Evolutionary conservation across 106 monocot species (phyloP), one percentile per base, ranked within the genome.

Genomic region (Triglochin maritima): DNA sequence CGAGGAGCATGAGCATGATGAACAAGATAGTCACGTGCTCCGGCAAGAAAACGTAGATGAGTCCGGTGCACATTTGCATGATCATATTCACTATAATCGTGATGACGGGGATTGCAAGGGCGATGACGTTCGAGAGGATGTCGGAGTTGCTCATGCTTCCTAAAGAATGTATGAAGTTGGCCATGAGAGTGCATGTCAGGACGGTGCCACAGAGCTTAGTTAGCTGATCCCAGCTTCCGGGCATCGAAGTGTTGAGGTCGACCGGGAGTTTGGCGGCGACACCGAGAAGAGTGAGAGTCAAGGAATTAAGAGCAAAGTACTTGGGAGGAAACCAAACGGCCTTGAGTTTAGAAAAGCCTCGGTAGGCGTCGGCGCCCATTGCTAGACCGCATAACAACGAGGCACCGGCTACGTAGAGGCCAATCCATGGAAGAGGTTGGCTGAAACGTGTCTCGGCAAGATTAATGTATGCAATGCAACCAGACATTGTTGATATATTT

Each of bases 161-260:
- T 15, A 76, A 64, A 4, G 76, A 76, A 8, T 69, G 76, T 45
- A 69, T 55, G 76, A 68, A 41, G 13, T 69, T 69, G 45, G 54
- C 69, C 12, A 74, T 74, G 29, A 9, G 11, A 10, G 66, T 67
- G 66, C 74, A 74, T 4, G 66, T 9, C 17, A 76, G 70, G 49
- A 47, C 70, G 43, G 68, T 76, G 41, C 76, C 76, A 44, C 49
- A 42, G 69, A 76, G 69, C 63, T 76, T 76, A 14, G 69, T 11
- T n/a, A 76, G 62, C 64, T 76, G 76, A 63, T 76, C 70, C 8
- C 0, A 1, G 50, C 15, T 8, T n/a, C 55, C 3, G 9, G 41
- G 56, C 76, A 76, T 76, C 46, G 60, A 4, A 10, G 67, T 61
- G 68, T 56, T 61, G 68, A 75, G 75, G 54, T 75, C 75, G 47